Percentiles rank a stretch among this genome's conserved stretches.
phyloP scores from a whole-genome alignment of 495 filamentous ascomycete species.

The Aspergillus campestris region DNA sequence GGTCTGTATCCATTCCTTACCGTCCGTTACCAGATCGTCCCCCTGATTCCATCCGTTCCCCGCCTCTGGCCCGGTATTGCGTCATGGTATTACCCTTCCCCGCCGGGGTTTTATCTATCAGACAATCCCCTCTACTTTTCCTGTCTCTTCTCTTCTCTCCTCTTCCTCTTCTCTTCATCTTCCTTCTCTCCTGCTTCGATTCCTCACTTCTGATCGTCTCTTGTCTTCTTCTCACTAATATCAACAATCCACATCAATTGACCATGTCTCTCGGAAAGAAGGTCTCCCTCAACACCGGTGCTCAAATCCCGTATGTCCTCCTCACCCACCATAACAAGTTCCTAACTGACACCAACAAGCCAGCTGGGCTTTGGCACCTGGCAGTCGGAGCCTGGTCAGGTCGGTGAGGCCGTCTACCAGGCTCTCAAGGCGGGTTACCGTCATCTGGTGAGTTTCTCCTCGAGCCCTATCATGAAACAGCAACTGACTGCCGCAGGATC shows the following conservation, averaged over 20 bases:
- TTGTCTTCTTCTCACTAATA: constrained; percentile 1
- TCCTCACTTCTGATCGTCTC: background rate
- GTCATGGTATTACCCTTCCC: no score
- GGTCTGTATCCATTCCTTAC: no score
- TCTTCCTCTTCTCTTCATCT: background rate
- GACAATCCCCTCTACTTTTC: background rate
- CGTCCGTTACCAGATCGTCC: no score
- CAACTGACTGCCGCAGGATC: constrained; percentile 25
- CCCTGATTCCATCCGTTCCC: no score
- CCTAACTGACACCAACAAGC: constrained; percentile 13
- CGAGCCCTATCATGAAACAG: no score
- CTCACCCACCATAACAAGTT: background rate
- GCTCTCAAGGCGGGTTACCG: constrained; percentile 49
- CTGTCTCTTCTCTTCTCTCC: background rate
- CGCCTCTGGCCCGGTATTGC: no score
- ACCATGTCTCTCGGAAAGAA: constrained; percentile 43
- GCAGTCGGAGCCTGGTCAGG: constrained; percentile 45
- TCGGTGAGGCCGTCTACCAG: constrained; percentile 44
- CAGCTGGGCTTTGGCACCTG: constrained; percentile 49
- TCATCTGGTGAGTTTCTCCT: constrained; percentile 33
- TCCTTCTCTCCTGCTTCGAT: background rate
- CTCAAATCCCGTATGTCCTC: constrained; percentile 33
- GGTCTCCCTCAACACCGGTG: constrained; percentile 35
- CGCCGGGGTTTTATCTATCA: no score
- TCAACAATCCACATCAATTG: constrained; percentile 1